Conservation (phyloP, 1,139 yeast species). For the Saccharomycopsis hybrid region DNA sequence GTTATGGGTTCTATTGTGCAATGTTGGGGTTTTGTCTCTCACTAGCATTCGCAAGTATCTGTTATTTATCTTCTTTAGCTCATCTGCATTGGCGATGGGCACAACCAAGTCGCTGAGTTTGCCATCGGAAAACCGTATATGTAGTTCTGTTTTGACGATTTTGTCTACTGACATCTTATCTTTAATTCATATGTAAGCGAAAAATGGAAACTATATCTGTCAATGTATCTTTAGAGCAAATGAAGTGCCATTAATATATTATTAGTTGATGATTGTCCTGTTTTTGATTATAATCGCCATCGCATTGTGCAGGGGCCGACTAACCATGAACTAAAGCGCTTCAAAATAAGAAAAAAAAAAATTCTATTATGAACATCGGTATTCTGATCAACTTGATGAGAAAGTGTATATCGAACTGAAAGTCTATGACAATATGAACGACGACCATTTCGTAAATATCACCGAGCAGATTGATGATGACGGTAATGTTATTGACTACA, state of each 20-base stretch:
- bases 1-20: slow-evolving; percentile 32
- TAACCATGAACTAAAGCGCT: too few relatives aligned
- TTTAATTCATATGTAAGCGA: not conserved
- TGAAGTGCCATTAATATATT: too few relatives aligned
- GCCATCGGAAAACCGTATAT: slow-evolving; percentile 42
- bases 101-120: slow-evolving; percentile 38
- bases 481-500: slow-evolving; percentile 17
- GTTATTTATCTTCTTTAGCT: slow-evolving; percentile 35
- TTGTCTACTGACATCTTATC: not conserved
- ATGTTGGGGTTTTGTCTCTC: slow-evolving; percentile 28
- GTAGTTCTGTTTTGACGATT: slow-evolving; percentile 13
- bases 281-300: too few relatives aligned
- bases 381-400: too few relatives aligned
- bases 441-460: slow-evolving; percentile 14
- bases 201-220: too few relatives aligned
- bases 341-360: too few relatives aligned
- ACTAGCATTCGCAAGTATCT: slow-evolving; percentile 40
- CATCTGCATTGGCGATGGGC: slow-evolving; percentile 28
- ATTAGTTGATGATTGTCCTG: too few relatives aligned
- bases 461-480: slow-evolving; percentile 19
- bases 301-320: too few relatives aligned
- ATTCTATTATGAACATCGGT: too few relatives aligned
- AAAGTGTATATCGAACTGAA: too few relatives aligned
- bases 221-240: too few relatives aligned
- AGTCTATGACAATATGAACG: not conserved